Conservation (phyloP, 176 grass and related monocot genomes). For the Zea luxurians region DNA sequence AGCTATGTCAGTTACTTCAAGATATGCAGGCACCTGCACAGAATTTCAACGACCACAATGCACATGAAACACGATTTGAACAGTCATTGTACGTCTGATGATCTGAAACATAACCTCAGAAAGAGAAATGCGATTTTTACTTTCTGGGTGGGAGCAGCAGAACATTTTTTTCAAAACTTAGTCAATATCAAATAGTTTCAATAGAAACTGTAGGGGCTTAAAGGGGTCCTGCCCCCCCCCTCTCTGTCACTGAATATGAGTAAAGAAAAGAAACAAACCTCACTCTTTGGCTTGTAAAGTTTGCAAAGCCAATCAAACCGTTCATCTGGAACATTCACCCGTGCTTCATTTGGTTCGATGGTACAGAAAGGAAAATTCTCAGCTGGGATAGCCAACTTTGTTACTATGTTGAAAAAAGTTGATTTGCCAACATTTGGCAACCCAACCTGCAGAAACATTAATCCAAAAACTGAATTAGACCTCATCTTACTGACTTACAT, state of each 20-base stretch:
- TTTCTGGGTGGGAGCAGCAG: neutral
- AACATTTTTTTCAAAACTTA: neutral
- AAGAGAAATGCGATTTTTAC: too few relatives aligned
- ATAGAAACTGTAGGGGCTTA: neutral
- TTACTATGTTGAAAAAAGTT: slow-evolving; percentile 95
- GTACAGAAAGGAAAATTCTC: slow-evolving; percentile 99
- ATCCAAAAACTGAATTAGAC: neutral
- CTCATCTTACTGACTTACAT: neutral
- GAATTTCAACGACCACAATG: slow-evolving; percentile 23
- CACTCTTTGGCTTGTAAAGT: slow-evolving; percentile 90
- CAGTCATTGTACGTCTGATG: neutral
- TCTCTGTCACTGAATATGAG: neutral
- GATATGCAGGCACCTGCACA: slow-evolving; percentile 79
- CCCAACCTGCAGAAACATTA: slow-evolving; percentile 69
- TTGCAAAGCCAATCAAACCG: slow-evolving; percentile 98
- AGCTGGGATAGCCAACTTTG: slow-evolving; percentile 88
- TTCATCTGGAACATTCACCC: slow-evolving; percentile 83
- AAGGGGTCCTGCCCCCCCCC: too few relatives aligned
- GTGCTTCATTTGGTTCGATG: slow-evolving; percentile 94
- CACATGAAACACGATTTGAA: neutral
- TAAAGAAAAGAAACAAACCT: slow-evolving; percentile 52
- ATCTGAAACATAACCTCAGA: slow-evolving; percentile 19
- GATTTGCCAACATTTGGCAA: slow-evolving; percentile 99
- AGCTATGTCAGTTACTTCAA: slow-evolving; percentile 94
- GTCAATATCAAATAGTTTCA: neutral